Evolutionary conservation across 2,329 filamentous ascomycete genomes (phyloP), one percentile per base, ranked within the genome.

Genomic region (Colletotrichum plurivorum): DNA sequence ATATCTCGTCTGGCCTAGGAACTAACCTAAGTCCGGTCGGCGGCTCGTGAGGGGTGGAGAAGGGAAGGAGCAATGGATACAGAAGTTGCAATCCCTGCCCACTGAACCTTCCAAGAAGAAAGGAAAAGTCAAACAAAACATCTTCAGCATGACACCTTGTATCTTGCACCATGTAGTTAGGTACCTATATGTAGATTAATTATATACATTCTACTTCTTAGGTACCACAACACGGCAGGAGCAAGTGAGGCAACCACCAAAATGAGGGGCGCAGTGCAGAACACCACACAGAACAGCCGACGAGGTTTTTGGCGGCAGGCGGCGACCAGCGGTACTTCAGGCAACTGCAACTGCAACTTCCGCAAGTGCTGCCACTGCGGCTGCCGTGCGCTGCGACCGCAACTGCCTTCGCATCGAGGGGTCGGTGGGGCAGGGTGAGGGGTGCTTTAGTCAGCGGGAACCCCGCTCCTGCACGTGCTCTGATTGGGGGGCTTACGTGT

Each of bases 321-420:
- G 41, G 41, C 41, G 41, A 43, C 10, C 41, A 15, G 51, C 51
- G 60, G 36, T 49, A 8, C 31, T 36, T 36, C 25, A 41, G 59
- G 31, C 31, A 15, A 18, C 20, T 45, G 59, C 41, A 18, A 49
- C 25, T 45, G 55, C 39, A 16, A 45, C n/a, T 22, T 13, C 48
- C 9, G 58, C 20, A 25, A 25, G 22, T 25, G 22, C 22, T 25
- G 22, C 22, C 22, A 1, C 22, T 25, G 22, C 22, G 3, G 22
- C 4, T 25, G 22, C 22, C 22, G 4, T 25, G 22, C 22, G 22
- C 22, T 25, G 22, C 18, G 45, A 20, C 15, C 15, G 18, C 43
- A 25, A 15, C 31, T 64, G 55, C 22, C 57, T 62, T 63, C 64
- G 45, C 53, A 65, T 69, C 61, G 66, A 69, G 66, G 66, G 62